Base-by-base conservation (phyloP, 2,329 filamentous ascomycete species). In the Amauroascus verrucosus region DNA sequence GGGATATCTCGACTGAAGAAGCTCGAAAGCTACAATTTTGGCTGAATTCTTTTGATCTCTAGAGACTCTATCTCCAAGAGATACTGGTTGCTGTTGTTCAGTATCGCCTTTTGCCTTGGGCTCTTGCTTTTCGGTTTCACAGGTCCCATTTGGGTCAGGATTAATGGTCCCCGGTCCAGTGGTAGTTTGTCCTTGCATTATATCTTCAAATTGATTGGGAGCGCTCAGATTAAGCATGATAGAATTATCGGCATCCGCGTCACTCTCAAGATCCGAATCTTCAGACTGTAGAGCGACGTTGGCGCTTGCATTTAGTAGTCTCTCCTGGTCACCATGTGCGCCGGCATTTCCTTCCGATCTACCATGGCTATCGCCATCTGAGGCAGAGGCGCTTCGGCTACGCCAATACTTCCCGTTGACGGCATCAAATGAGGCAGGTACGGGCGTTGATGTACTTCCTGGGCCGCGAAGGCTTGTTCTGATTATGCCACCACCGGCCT, bases 181-280 rank as follows among this genome's bases (percentile, higher is more conserved):
- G 7, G 20, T 50, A 30, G 35, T 13, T 13, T 14, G 30, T 22
- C 6, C 24, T 18, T 50, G 37, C 13, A n/a, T n/a, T 2, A 33
- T 22, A 13, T 16, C 22, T 26, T 16, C 35, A 20, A 40, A 30
- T 20, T 38, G 47, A 16, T 41, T 50, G 8, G 46, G 22, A 3
- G 24, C 47, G 44, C 44, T 56, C 32, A 73, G 61, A 49, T 74
- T 74, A 53, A 74, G 57, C 61, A 73, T 54, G 50, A 74, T 72
- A 0, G 68, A 70, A 50, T 71, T 66, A 48, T 70, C 70, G 1
- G 66, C 70, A 53, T 69, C 69, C 14, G 64, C 63, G 22, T 59
- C 58, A 11, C 62, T 62, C 30, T 58, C 61, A 18, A 59, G 55
- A 8, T 64, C 63, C 11, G 61, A 63, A 41, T 59, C 60, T 33